Evolutionary conservation across 2,329 filamentous ascomycete genomes (phyloP).

Genomic region (Septoria petroselini): DNA sequence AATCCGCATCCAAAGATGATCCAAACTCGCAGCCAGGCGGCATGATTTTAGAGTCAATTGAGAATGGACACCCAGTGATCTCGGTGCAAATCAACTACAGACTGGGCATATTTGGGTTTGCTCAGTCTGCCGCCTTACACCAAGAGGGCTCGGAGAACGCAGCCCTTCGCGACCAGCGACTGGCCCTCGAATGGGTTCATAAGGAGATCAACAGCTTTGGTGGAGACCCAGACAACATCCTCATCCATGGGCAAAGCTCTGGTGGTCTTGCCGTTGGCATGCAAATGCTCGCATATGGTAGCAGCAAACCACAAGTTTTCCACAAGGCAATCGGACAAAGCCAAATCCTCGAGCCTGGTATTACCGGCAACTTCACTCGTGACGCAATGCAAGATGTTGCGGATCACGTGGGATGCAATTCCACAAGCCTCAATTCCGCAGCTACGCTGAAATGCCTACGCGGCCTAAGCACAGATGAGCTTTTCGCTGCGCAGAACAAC

Average conservation of each 20-base stretch:
- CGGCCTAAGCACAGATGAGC: conserved; percentile 41
- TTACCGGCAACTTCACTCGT: conserved; percentile 46
- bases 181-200: conserved; percentile 59
- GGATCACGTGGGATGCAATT: conserved; percentile 46
- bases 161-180: conserved; percentile 57
- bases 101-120: conserved; percentile 42
- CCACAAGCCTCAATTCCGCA: conserved; percentile 39
- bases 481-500: conserved; percentile 47
- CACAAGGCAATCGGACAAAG: conserved; percentile 49
- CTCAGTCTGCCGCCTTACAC: conserved; percentile 36
- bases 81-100: conserved; percentile 35
- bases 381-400: conserved; percentile 48
- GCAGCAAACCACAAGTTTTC: conserved; percentile 45
- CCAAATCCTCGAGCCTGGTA: conserved; percentile 53
- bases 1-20: conserved; percentile 30
- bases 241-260: conserved; percentile 43
- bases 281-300: conserved; percentile 52
- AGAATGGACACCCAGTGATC: conserved; percentile 43
- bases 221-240: conserved; percentile 51
- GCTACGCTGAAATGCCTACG: conserved; percentile 51
- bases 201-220: conserved; percentile 59
- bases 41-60: conserved; percentile 47
- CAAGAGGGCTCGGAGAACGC: conserved; percentile 38
- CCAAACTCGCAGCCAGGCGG: conserved; percentile 45
- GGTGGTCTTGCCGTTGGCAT: conserved; percentile 36